Conservation (phyloP, 2,329 filamentous ascomycete species). For the Neofusicoccum parvum region DNA sequence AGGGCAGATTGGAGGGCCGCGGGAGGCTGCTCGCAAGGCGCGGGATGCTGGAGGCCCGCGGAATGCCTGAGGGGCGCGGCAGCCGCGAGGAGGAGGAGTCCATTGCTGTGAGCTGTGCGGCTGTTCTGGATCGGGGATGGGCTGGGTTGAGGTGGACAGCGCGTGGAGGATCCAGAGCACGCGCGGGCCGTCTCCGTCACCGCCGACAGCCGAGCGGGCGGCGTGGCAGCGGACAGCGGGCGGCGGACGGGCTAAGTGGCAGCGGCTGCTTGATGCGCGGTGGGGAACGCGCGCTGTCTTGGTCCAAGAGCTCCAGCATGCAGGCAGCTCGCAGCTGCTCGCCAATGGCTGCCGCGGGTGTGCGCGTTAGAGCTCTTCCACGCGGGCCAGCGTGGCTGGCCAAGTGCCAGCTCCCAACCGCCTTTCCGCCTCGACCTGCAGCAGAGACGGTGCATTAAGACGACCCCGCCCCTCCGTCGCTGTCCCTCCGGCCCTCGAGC, state of each 20-base stretch:
- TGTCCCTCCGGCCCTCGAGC: conserved; percentile 13
- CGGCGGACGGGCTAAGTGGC: background rate
- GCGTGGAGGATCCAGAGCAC: too few relatives aligned
- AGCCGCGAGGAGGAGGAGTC: conserved; percentile 32
- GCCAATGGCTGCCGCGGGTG: background rate
- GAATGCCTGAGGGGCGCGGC: conserved; percentile 23
- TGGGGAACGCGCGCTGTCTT: conserved; percentile 8
- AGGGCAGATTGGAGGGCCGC: conserved; percentile 54
- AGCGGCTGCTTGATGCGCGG: background rate
- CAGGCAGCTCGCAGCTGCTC: background rate
- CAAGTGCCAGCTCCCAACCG: conserved; percentile 3
- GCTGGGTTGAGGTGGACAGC: conserved; percentile 15
- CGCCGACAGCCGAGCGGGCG: conserved; percentile 9
- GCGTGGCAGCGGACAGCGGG: background rate
- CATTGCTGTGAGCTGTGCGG: conserved; percentile 28
- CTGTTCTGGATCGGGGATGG: conserved; percentile 21
- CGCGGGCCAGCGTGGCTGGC: conserved; percentile 9
- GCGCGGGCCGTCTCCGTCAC: background rate
- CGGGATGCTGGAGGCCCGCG: conserved; percentile 25
- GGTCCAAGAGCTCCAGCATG: background rate
- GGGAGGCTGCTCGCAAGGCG: conserved; percentile 46
- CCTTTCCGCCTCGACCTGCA: background rate
- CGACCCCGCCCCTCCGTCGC: background rate
- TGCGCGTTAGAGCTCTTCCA: background rate
- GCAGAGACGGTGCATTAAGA: conserved; percentile 7